phyloP scores from a whole-genome alignment of 1,139 yeast species.

The Pichia sp. region DNA sequence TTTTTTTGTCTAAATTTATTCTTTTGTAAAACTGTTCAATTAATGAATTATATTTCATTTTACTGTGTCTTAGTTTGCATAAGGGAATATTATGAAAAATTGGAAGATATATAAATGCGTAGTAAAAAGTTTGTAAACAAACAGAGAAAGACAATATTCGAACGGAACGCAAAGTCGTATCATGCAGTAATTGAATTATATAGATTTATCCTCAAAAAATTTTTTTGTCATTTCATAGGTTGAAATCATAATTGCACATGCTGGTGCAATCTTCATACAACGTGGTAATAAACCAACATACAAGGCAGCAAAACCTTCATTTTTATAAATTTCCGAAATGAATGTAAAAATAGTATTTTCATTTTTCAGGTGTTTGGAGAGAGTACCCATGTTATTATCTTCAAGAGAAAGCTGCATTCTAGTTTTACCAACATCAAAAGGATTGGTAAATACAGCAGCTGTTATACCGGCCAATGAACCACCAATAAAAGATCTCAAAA shows the following conservation, averaged over 20 bases:
- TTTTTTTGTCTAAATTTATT: no score
- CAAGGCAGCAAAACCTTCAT: conserved; percentile 73
- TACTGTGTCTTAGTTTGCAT: no score
- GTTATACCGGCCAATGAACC: conserved; percentile 82
- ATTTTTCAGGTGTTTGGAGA: conserved; percentile 7
- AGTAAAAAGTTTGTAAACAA: no score
- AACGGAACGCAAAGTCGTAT: no score
- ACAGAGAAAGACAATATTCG: no score
- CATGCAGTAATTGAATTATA: no score
- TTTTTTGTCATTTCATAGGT: conserved; percentile 87
- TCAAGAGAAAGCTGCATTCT: conserved; percentile 65
- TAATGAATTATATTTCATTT: no score
- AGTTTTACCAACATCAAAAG: conserved; percentile 97
- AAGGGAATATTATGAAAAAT: no score
- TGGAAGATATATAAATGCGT: no score
- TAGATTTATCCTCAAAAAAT: no score
- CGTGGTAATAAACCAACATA: conserved; percentile 85
- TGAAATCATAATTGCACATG: conserved; percentile 98
- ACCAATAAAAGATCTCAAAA: conserved; percentile 68
- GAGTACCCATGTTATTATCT: conserved; percentile 17
- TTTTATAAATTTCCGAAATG: conserved; percentile 52
- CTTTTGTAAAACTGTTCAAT: no score
- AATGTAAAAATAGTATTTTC: conserved; percentile 56
- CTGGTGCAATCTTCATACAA: conserved; percentile 86
- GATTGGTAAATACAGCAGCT: conserved; percentile 85